Percentiles rank a stretch among this genome's conserved stretches.
phyloP scores from a whole-genome alignment of 1,284 basidiomycete species.

The Leccinum variabile region DNA sequence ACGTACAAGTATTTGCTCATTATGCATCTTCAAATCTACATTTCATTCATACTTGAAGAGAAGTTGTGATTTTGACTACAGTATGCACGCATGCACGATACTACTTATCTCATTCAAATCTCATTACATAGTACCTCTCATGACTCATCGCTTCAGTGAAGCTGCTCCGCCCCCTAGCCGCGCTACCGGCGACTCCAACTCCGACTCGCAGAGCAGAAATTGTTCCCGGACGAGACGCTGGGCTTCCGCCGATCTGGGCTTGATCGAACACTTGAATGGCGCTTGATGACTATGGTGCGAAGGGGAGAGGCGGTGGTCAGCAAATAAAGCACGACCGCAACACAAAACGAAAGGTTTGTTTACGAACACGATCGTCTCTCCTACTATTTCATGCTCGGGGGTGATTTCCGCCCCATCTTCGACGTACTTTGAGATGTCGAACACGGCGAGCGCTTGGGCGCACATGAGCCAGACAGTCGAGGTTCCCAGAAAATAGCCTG shows the following conservation, averaged over 20 bases:
- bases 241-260: constrained; percentile 51
- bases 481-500: constrained; percentile 22
- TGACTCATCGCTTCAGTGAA: background rate
- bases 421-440: constrained; percentile 19
- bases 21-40: too few species aligned
- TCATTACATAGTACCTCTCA: too few species aligned
- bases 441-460: constrained; percentile 17
- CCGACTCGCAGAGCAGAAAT: background rate
- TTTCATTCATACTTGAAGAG: too few species aligned
- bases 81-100: too few species aligned
- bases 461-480: constrained; percentile 20
- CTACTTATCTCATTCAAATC: too few species aligned
- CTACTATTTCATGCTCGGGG: constrained; percentile 18
- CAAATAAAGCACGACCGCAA: background rate
- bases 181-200: too few species aligned
- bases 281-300: constrained; percentile 48
- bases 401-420: constrained; percentile 24
- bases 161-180: background rate
- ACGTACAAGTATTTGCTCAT: too few species aligned
- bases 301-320: background rate
- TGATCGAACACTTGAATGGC: constrained; percentile 56
- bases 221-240: constrained; percentile 47
- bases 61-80: too few species aligned
- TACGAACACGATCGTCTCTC: constrained; percentile 21
- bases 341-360: background rate